Evolutionary conservation across 2,329 filamentous ascomycete genomes (phyloP), one percentile per base, ranked within the genome.

Genomic region (Pyrenophora graminea): DNA sequence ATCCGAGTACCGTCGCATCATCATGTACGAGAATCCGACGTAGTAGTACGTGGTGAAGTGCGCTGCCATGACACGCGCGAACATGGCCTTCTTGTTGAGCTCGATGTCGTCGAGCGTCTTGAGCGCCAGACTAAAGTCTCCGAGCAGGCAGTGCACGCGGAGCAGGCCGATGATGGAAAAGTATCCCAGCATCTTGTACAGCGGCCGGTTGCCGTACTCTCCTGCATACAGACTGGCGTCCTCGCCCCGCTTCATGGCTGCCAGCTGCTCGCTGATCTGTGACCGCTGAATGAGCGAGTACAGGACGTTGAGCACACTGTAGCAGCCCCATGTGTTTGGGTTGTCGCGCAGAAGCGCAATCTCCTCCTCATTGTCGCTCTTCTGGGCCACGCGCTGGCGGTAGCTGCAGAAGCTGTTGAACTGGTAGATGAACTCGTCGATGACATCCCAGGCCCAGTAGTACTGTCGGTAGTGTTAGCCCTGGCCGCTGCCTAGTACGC

Each of bases 31-130:
- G 86, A 99, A 99, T 66, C 94, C 94, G 58, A 99, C 93, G 76
- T 97, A 97, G 86, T 99, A 99, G 85, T 97, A 99, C 62, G 94
- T 99, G 64, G 93, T 97, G 81, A 97, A 97, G 82, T 99, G 94
- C 51, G 94, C 94, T 47, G 94, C 93, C 94, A 99, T 97, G 75
- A 99, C 94, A 63, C 94, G 90, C 58, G 94, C 93, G 75, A 99
- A 99, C 90, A 97, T 97, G 77, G 94, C 92, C 83, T 97, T 97
- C 84, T 99, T 99, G 84, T 97, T 99, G 70, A 99, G 87, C 84
- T 99, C 94, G 72, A 99, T 97, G 75, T 97, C 93, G 75, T 99
- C 94, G 62, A 99, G 89, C 31, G 94, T 99, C 86, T 97, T 99
- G 71, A 99, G 86, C 43, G 94, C 94, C 58, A 99, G 86, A 79